Percentiles rank a stretch among this genome's conserved stretches.
Conservation (phyloP, 169 alveolate species). For the Plasmodium yoelii region DNA sequence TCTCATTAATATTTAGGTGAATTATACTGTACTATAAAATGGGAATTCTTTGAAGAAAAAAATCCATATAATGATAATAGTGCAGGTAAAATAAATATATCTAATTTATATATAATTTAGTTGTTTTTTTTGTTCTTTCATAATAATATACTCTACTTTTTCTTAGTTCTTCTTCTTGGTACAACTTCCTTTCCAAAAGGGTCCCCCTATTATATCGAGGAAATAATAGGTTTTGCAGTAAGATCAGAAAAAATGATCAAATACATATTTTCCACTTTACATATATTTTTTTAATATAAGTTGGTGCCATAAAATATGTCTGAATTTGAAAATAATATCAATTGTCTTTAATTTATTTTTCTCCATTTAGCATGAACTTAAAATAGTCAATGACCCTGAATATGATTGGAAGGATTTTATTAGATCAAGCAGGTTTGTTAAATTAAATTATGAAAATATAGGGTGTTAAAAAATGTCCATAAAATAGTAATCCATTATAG, state of each 20-base stretch:
- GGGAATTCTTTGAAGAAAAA: constrained; percentile 77
- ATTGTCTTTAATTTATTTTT: background rate
- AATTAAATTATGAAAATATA: background rate
- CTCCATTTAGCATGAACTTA: constrained; percentile 64
- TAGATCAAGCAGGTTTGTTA: constrained; percentile 72
- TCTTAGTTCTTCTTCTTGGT: constrained; percentile 62
- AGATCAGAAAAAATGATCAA: background rate
- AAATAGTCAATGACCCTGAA: constrained; percentile 76
- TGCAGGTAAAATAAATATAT: constrained; percentile 30
- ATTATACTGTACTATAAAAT: constrained; percentile 58
- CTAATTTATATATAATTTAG: background rate
- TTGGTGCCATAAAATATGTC: too few species aligned
- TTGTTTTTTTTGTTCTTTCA: constrained; percentile 4
- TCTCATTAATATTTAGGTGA: constrained; percentile 41
- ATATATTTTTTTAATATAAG: too few species aligned
- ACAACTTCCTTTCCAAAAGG: constrained; percentile 61
- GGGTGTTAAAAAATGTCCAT: background rate
- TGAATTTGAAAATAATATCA: background rate
- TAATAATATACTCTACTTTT: background rate
- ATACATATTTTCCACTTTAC: too few species aligned
- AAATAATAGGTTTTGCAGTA: constrained; percentile 74
- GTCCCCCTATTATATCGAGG: constrained; percentile 67
- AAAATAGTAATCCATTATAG: background rate
- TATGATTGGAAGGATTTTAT: constrained; percentile 78
- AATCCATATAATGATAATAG: constrained; percentile 77